Evolutionary conservation across 352 stramenopile species (phyloP).

Genomic region (Phytophthora agathidicida): DNA sequence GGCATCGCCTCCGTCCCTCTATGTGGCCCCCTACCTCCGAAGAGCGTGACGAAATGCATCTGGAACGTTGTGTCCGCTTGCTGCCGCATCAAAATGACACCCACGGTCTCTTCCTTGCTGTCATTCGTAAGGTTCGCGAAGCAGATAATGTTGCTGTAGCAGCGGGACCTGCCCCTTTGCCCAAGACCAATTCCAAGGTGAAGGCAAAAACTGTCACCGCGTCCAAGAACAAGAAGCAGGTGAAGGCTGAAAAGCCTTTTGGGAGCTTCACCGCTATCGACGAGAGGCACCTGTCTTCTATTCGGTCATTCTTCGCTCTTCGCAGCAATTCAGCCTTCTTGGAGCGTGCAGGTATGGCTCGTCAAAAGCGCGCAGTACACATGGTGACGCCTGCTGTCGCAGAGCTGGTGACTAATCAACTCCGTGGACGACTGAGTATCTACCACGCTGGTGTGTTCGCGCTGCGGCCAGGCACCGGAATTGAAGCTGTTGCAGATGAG

Average conservation of each 20-base stretch:
- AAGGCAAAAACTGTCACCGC: constrained; percentile 18
- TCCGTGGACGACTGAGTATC: constrained; percentile 55
- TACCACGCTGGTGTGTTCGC: constrained; percentile 72
- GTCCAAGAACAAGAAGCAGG: constrained; percentile 55
- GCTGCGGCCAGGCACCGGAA: constrained; percentile 33
- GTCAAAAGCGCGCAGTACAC: constrained; percentile 68
- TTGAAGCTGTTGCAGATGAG: constrained; percentile 42
- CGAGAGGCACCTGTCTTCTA: constrained; percentile 36
- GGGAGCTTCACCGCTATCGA: constrained; percentile 61
- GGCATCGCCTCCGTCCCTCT: constrained; percentile 62
- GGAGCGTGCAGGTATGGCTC: constrained; percentile 69
- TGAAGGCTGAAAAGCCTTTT: constrained; percentile 67
- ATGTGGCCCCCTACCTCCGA: constrained; percentile 85
- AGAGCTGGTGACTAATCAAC: constrained; percentile 42
- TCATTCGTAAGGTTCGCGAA: constrained; percentile 88
- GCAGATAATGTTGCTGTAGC: constrained; percentile 21
- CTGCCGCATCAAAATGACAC: constrained; percentile 98
- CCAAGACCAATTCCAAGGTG: constrained; percentile 31
- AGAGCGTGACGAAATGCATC: constrained; percentile 57
- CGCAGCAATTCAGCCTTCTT: constrained; percentile 46
- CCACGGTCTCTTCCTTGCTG: constrained; percentile 97
- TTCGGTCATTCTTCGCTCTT: constrained; percentile 58
- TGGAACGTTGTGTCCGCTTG: constrained; percentile 94
- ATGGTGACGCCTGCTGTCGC: constrained; percentile 64
- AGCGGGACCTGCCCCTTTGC: constrained; percentile 38